Conservation (phyloP, 2,329 filamentous ascomycete genomes). For the Ceratocystiopsis minuta region DNA sequence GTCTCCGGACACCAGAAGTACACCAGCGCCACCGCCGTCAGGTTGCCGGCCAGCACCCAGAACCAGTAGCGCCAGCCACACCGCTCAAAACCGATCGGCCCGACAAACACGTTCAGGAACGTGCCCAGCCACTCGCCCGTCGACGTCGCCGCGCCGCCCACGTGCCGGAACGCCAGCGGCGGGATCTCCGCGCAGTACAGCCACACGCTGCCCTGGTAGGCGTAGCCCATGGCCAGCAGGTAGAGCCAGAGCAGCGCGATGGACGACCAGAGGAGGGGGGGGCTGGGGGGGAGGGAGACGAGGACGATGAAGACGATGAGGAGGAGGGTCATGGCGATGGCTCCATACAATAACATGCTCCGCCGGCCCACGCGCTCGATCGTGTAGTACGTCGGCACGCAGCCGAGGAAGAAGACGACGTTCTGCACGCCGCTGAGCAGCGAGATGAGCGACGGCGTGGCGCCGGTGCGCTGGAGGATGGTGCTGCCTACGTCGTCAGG, state of each 20-base stretch:
- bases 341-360: not conserved
- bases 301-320: not conserved
- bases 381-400: not conserved
- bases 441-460: not conserved
- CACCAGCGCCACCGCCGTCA: not conserved
- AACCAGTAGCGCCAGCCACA: constrained; percentile 2
- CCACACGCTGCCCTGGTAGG: not conserved
- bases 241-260: not conserved
- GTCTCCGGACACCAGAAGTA: constrained; percentile 2
- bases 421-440: not conserved
- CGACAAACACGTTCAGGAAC: constrained; percentile 1
- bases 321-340: not conserved
- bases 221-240: not conserved
- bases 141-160: not conserved
- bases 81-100: not conserved
- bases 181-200: constrained; percentile 2
- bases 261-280: not conserved
- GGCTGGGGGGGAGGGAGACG: not conserved
- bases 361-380: not conserved
- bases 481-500: not conserved
- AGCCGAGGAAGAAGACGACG: not conserved
- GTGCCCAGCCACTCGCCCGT: not conserved
- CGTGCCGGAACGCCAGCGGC: constrained; percentile 1
- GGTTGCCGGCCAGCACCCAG: not conserved
- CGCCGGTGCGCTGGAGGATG: not conserved